Evolutionary conservation across 805 yeast genomes (phyloP).

Genomic region (Candida loeiensis): DNA sequence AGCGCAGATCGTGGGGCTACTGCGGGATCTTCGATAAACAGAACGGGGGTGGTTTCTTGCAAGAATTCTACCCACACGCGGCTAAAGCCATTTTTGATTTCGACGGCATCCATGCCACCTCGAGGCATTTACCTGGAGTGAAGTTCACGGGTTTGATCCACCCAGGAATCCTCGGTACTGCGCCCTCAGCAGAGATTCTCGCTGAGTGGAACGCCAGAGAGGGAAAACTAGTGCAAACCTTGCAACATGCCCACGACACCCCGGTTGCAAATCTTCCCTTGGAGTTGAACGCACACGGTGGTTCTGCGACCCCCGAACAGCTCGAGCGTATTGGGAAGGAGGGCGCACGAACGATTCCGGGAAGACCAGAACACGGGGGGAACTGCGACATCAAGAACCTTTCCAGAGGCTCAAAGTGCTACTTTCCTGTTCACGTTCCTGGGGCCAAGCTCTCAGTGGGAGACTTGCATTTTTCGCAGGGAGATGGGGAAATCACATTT

Average conservation of each 20-base stretch:
- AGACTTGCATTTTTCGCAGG: slow-evolving; percentile 50
- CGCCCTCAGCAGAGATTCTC: slow-evolving; percentile 44
- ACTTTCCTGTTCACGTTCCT: slow-evolving; percentile 44
- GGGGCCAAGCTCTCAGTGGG: slow-evolving; percentile 50
- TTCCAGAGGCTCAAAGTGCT: slow-evolving; percentile 47
- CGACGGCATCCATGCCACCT: slow-evolving; percentile 48
- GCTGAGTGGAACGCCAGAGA: slow-evolving; percentile 47
- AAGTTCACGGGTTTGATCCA: slow-evolving; percentile 49
- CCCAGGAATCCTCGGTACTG: slow-evolving; percentile 51
- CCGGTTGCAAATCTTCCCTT: slow-evolving; percentile 44
- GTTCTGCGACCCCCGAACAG: slow-evolving; percentile 30
- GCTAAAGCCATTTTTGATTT: slow-evolving; percentile 53
- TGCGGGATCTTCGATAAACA: slow-evolving; percentile 46
- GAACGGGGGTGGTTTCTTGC: slow-evolving; percentile 52
- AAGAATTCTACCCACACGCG: slow-evolving; percentile 46
- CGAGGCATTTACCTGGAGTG: slow-evolving; percentile 49
- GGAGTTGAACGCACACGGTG: slow-evolving; percentile 36
- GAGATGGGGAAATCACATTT: slow-evolving; percentile 52
- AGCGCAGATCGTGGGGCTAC: slow-evolving; percentile 53
- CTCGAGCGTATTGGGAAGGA: slow-evolving; percentile 29
- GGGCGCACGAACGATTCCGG: slow-evolving; percentile 55
- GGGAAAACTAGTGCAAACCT: slow-evolving; percentile 28
- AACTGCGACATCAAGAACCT: slow-evolving; percentile 52
- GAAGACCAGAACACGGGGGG: slow-evolving; percentile 52
- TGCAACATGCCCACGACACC: slow-evolving; percentile 27